These are phyloP conservation scores for Kwoniella shivajii DNA, from an alignment of 1,284 basidiomycete species.

Conservation along the genomic window DNA sequence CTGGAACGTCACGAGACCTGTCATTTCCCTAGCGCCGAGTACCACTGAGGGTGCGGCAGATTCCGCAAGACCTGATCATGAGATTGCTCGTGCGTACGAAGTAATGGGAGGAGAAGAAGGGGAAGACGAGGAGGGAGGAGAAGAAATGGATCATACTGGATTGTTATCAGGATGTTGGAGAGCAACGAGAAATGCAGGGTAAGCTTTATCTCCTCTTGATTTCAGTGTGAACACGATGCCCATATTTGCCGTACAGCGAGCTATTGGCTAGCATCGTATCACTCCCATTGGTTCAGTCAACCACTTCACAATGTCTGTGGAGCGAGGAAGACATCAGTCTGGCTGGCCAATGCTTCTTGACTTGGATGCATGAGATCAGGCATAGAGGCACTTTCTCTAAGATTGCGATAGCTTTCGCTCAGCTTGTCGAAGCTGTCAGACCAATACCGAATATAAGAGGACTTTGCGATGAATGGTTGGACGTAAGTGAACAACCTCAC, in stretches of 20 bases:
- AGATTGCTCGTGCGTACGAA: conserved; percentile 51
- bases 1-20: conserved; percentile 44
- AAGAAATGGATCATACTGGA: conserved; percentile 38
- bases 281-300: conserved; percentile 21
- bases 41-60: conserved; percentile 1
- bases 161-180: conserved; percentile 53
- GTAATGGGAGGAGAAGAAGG: conserved; percentile 39
- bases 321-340: conserved; percentile 28
- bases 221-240: background rate
- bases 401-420: conserved; percentile 43
- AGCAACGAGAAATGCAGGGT: conserved; percentile 51
- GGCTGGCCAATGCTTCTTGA: conserved; percentile 42
- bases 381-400: conserved; percentile 53
- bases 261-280: conserved; percentile 39
- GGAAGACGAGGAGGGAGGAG: conserved; percentile 29
- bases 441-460: conserved; percentile 12
- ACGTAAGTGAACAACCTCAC: conserved; percentile 38
- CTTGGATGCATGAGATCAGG: conserved; percentile 53
- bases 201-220: conserved; percentile 8
- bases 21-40: conserved; percentile 41
- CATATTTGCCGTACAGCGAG: conserved; percentile 29
- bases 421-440: conserved; percentile 39
- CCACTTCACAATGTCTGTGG: conserved; percentile 33
- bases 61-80: conserved; percentile 41
- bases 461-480: conserved; percentile 42